Base-by-base conservation (phyloP, 2,329 filamentous ascomycete genomes). In the Aspergillus quadrilineatus region DNA sequence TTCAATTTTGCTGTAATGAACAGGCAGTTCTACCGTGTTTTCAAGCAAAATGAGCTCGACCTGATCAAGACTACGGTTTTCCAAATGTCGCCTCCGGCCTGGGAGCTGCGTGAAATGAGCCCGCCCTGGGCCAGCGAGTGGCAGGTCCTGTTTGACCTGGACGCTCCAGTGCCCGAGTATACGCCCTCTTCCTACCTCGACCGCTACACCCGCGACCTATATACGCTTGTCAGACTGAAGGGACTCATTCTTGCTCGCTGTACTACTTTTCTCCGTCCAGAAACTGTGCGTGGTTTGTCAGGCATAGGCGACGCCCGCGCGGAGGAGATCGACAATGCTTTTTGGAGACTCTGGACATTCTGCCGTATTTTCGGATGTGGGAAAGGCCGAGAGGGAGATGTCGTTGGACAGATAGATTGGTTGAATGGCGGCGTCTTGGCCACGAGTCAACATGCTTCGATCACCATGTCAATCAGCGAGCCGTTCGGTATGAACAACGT, bases 341-440 rank as follows among this genome's bases (percentile, higher is more conserved):
- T 87, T 47, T 87, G 84, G 83, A 80, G 85, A 2, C 81, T 88
- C 30, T 87, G 85, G 84, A 85, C 81, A 0, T 88, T 87, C 69
- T 87, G 84, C 69, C 80, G 79, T 53, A 80, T 86, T 32, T 88
- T 88, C 52, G 85, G 85, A 1, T 79, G 77, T 49, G 77, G 78
- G 0, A 85, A 84, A 61, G 78, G 77, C 4, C 78, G 83, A 12
- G 82, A 86, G 61, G 80, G 83, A 30, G 83, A 87, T 57, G 74
- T 85, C 34, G 74, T 79, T 36, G 82, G 80, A 4, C 84, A 87
- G 66, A 77, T 84, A 61, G 84, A 86, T 63, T 88, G 85, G 85
- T 72, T 88, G 9, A 81, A 79, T 56, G 85, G 84, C 34, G 84
- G 84, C 2, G 56, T 71, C 4, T 68, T 82, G 43, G 82, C 82